Evolutionary conservation across 208 protist genomes (phyloP), one percentile per base, ranked within the genome.

Genomic region (Crithidia fasciculata): DNA sequence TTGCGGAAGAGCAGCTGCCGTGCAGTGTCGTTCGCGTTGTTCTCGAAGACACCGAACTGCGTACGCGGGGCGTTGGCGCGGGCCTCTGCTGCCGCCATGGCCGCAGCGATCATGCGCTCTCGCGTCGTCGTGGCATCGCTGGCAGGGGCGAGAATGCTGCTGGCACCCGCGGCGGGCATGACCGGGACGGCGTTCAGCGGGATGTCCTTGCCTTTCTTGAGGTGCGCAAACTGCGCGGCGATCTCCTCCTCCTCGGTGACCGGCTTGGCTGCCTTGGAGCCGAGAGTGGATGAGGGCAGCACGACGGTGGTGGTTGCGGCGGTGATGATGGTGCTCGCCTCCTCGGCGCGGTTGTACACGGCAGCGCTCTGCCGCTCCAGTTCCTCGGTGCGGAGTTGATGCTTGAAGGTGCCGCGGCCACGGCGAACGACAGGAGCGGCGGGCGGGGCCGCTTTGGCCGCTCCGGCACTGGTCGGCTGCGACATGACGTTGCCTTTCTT

Each of bases 1-100:
- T 87, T 84, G 45, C 89, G 83, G 72, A 94, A 96, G 60, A 96
- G 82, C 16, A 93, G 77, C 74, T 92, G 87, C 5, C 86, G 87
- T 0, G 90, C 82, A 5, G 88, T 96, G 76, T 91, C 91, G 39
- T 79, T 83, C 18, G 78, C 74, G 64, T 72, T 74, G 55, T 62
- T 62, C n/a, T 76, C 59, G 55, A 70, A 76, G 44, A 75, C 40
- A 40, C 80, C 73, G 76, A 90, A 80, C 65, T 87, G 54, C 44
- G 69, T 67, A 39, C 70, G 75, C 10, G 66, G 53, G 15, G 57
- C 67, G 39, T 69, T 72, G 54, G 66, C 49, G 6, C 66, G 69
- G 15, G 76, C 76, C 43, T 68, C 76, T 18, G 69, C 76, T 5
- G 69, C 76, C 37, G 76, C 76, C 39, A 63, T n/a, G 3, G 69